Conservation (phyloP, 768 basidiomycete species). For the Boletus pseudo-olivaceus region DNA sequence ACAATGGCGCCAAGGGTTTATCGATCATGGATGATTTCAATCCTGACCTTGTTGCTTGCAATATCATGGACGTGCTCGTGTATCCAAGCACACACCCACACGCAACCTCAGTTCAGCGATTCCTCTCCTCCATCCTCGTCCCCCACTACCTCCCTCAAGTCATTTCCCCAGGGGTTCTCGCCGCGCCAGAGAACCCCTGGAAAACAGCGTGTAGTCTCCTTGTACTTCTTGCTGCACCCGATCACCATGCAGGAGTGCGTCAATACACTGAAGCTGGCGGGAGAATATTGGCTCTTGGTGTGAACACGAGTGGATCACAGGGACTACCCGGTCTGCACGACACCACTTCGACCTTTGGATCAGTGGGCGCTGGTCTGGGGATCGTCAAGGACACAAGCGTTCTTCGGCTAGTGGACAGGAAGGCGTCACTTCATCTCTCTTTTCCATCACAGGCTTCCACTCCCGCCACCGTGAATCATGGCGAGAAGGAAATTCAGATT, state of each 20-base stretch:
- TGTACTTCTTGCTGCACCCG: slow-evolving; percentile 63
- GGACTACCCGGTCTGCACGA: slow-evolving; percentile 31
- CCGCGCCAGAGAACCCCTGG: slow-evolving; percentile 72
- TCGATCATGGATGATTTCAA: background rate
- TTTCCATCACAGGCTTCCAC: slow-evolving; percentile 20
- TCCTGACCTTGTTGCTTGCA: background rate
- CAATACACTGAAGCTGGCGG: slow-evolving; percentile 69
- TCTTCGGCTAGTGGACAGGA: slow-evolving; percentile 26
- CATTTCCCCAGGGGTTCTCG: slow-evolving; percentile 53
- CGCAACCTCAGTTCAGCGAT: slow-evolving; percentile 42
- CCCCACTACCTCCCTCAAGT: slow-evolving; percentile 79
- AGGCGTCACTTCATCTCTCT: slow-evolving; percentile 22
- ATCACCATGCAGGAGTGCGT: slow-evolving; percentile 44
- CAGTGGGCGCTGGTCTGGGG: slow-evolving; percentile 29
- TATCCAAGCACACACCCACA: slow-evolving; percentile 63
- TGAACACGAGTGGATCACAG: slow-evolving; percentile 52
- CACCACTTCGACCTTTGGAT: slow-evolving; percentile 40
- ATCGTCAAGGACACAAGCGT: slow-evolving; percentile 28
- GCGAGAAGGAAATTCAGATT: background rate
- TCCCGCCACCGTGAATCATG: slow-evolving; percentile 7
- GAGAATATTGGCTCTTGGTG: slow-evolving; percentile 62
- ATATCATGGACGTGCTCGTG: slow-evolving; percentile 68
- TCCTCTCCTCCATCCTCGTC: slow-evolving; percentile 54
- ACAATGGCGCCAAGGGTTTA: background rate
- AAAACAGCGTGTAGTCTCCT: slow-evolving; percentile 68